Conservation (phyloP, 192 early-diverging fungal genomes). For the Coemansia pectinata region DNA sequence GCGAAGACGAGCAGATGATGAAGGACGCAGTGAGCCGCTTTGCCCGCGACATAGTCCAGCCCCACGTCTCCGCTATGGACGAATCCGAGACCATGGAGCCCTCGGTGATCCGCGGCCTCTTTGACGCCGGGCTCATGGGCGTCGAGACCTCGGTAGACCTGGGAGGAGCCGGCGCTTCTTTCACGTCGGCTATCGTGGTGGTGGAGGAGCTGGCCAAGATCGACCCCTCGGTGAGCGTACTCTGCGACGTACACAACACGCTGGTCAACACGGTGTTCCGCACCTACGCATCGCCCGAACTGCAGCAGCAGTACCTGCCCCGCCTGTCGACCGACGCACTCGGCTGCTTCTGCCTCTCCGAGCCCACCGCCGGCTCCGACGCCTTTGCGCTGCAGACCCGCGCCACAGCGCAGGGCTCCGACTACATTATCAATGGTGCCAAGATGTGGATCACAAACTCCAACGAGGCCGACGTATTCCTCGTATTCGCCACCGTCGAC, state of each 20-base stretch:
- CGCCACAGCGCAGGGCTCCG: constrained; percentile 76
- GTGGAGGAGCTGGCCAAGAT: constrained; percentile 96
- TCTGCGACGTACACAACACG: constrained; percentile 98
- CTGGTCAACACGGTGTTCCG: constrained; percentile 92
- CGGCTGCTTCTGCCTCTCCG: constrained; percentile 94
- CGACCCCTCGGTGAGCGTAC: constrained; percentile 87
- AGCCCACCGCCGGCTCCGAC: constrained; percentile 89
- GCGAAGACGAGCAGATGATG: constrained; percentile 87
- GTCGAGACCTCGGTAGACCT: constrained; percentile 81
- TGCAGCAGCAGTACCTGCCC: constrained; percentile 87
- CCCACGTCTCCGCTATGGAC: constrained; percentile 90
- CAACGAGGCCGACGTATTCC: constrained; percentile 91
- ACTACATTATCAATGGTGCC: constrained; percentile 84
- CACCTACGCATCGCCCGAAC: constrained; percentile 71
- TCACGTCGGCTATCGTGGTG: constrained; percentile 79
- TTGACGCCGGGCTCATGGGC: constrained; percentile 94
- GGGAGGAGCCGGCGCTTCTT: constrained; percentile 81
- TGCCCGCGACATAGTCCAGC: constrained; percentile 78
- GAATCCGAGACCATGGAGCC: constrained; percentile 83
- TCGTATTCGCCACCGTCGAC: constrained; percentile 98
- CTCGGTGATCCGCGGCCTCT: constrained; percentile 76
- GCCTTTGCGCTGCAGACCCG: constrained; percentile 89
- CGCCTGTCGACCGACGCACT: constrained; percentile 77
- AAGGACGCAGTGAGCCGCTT: constrained; percentile 76
- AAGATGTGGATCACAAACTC: constrained; percentile 99